Base-by-base conservation (phyloP, 2,329 filamentous ascomycete species). In the Sporothrix globosa region DNA sequence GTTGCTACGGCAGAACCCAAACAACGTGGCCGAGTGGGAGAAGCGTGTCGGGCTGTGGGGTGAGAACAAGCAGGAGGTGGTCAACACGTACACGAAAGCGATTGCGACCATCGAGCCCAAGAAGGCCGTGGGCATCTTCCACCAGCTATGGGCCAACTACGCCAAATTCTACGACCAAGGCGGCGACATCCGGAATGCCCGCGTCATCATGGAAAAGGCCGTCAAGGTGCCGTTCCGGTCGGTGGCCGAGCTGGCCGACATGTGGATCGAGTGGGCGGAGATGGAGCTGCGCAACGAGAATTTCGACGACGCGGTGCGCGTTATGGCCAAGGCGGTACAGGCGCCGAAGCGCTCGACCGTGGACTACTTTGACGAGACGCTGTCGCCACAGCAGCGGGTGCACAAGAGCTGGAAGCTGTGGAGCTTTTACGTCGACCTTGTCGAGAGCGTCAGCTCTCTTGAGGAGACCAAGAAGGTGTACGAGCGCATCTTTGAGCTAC, bases 351-450 rank as follows among this genome's bases (percentile, higher is more conserved):
- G 93, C 74, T 97, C 95, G n/a, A 96, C 90, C 2, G 93, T 99
- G n/a, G 96, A 99, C 82, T 99, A 98, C 79, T 99, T 98, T 77
- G 96, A 99, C 78, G 96, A 99, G 78, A 93, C 88, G 0, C 83
- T 99, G 7, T 93, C 93, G 1, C 95, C 96, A 4, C 96, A 99
- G 79, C 96, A 98, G 82, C 88, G 96, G 73, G 92, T 99, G 3
- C 96, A 99, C 83, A 99, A 99, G 84, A 97, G 93, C 78, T 99
- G 96, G 96, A 99, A 98, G 80, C 82, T 99, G 13, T 99, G 96
- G 96, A 97, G 93, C 81, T 99, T 99, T 83, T 99, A 99, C 76
- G 94, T 99, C 53, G 96, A 99, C 79, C 87, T 99, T 1, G 94
- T 99, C 2, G 96, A 99, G 80, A 97, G 93, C 79, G 94, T 97